phyloP scores from a whole-genome alignment of 805 yeast genomes.

The Kazachstania psychrophila region DNA sequence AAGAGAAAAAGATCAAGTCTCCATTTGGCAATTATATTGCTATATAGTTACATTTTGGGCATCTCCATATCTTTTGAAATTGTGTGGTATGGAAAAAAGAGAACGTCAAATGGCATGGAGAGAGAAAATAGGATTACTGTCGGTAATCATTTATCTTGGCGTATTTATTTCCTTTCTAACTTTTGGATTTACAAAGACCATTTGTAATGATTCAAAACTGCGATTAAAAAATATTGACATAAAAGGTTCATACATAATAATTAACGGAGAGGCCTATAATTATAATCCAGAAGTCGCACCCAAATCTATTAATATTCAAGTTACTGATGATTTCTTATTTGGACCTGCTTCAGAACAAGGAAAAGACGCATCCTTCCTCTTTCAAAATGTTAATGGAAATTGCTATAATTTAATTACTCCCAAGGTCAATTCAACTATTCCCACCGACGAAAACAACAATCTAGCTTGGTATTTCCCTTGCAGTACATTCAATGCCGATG shows the following conservation, averaged over 20 bases:
- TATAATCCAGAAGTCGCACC: background rate
- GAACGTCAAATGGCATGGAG: slow-evolving; percentile 95
- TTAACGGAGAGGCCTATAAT: slow-evolving; percentile 69
- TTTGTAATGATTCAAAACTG: slow-evolving; percentile 43
- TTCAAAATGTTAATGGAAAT: slow-evolving; percentile 88
- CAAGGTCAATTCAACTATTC: slow-evolving; percentile 60
- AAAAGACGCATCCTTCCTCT: slow-evolving; percentile 69
- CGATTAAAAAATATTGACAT: slow-evolving; percentile 6
- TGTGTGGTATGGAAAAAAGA: slow-evolving; percentile 70
- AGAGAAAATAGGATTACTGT: slow-evolving; percentile 79
- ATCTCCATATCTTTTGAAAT: slow-evolving; percentile 47
- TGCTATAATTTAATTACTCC: slow-evolving; percentile 75
- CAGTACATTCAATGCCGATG: slow-evolving; percentile 58
- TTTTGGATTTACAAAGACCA: slow-evolving; percentile 81
- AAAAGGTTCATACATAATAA: slow-evolving; percentile 31
- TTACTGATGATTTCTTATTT: background rate
- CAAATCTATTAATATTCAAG: background rate
- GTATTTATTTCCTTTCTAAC: slow-evolving; percentile 76
- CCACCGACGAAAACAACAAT: slow-evolving; percentile 47
- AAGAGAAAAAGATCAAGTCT: slow-evolving; percentile 24
- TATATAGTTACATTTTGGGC: slow-evolving; percentile 84
- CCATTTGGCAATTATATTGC: slow-evolving; percentile 74
- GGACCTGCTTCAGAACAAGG: slow-evolving; percentile 89
- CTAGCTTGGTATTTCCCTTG: slow-evolving; percentile 98
- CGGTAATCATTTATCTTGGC: slow-evolving; percentile 66